These are phyloP conservation scores for Lichtheimia ornata DNA, from an alignment of 371 early-diverging fungal genomes.

Conservation along the genomic window DNA sequence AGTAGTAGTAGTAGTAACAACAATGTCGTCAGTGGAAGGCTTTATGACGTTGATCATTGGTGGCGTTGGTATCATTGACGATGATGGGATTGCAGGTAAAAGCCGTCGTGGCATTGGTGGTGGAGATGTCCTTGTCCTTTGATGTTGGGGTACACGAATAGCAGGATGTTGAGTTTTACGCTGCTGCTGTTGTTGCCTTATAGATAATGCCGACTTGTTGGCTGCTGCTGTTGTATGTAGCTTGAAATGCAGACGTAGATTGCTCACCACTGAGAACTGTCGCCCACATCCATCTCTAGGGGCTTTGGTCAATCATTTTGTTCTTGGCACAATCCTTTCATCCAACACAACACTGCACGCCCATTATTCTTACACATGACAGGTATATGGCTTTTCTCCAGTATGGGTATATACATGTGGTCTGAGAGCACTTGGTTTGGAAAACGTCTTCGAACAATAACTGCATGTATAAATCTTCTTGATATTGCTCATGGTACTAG, in stretches of 20 bases:
- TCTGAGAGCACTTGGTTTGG: constrained; percentile 17
- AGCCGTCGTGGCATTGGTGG: no score
- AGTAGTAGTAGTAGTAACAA: neutral
- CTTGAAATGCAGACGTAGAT: constrained; percentile 15
- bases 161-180: no score
- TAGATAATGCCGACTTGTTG: neutral
- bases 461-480: constrained; percentile 12
- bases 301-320: neutral
- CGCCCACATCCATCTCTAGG: constrained; percentile 6
- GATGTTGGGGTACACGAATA: no score
- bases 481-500: neutral
- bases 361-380: constrained; percentile 13
- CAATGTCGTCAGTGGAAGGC: neutral
- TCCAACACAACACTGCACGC: neutral
- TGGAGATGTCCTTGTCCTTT: no score
- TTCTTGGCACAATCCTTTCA: neutral
- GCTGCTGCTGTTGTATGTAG: constrained; percentile 6
- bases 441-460: constrained; percentile 15
- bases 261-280: constrained; percentile 15
- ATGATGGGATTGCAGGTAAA: neutral
- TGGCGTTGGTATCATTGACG: neutral
- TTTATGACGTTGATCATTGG: neutral
- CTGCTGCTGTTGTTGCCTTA: no score
- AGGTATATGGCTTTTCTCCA: constrained; percentile 20
- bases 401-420: constrained; percentile 20